A percentile compares a stretch with the other conserved stretches of the same genome.
Evolutionary conservation across 2,329 filamentous ascomycete species (phyloP).

Genomic region (Cordyceps cateniannulata): DNA sequence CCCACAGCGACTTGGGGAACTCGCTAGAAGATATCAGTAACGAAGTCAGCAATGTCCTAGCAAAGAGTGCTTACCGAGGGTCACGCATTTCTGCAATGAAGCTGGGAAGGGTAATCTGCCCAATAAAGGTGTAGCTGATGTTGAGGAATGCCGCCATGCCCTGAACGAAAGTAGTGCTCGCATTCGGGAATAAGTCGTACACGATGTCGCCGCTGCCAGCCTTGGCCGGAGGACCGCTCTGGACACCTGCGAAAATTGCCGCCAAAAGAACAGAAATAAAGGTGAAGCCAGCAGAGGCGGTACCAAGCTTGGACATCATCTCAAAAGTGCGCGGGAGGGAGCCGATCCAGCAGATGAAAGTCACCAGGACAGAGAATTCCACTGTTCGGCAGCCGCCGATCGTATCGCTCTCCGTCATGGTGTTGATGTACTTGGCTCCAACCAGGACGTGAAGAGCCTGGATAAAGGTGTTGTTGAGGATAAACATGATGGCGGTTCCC

Average conservation of each 20-base stretch:
- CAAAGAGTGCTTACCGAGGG: conserved; percentile 32
- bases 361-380: conserved; percentile 67
- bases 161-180: conserved; percentile 70
- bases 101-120: conserved; percentile 86
- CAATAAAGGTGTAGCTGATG: conserved; percentile 94
- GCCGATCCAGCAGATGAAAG: conserved; percentile 67
- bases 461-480: conserved; percentile 91
- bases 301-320: conserved; percentile 72
- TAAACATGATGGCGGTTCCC: conserved; percentile 74
- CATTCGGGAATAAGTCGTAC: conserved; percentile 60
- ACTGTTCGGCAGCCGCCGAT: conserved; percentile 66
- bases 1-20: conserved; percentile 89
- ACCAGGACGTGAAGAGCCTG: conserved; percentile 76
- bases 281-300: conserved; percentile 76
- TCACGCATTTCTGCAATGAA: conserved; percentile 93
- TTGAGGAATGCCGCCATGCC: conserved; percentile 89
- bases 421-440: conserved; percentile 83
- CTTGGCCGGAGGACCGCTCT: conserved; percentile 54
- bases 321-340: conserved; percentile 83
- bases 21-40: conserved; percentile 53
- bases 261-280: conserved; percentile 84
- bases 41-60: conserved; percentile 5
- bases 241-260: conserved; percentile 72
- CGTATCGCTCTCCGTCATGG: conserved; percentile 65
- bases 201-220: conserved; percentile 51